phyloP scores from a whole-genome alignment of 2,329 filamentous ascomycete species.

The Paramyrothecium sp. region DNA sequence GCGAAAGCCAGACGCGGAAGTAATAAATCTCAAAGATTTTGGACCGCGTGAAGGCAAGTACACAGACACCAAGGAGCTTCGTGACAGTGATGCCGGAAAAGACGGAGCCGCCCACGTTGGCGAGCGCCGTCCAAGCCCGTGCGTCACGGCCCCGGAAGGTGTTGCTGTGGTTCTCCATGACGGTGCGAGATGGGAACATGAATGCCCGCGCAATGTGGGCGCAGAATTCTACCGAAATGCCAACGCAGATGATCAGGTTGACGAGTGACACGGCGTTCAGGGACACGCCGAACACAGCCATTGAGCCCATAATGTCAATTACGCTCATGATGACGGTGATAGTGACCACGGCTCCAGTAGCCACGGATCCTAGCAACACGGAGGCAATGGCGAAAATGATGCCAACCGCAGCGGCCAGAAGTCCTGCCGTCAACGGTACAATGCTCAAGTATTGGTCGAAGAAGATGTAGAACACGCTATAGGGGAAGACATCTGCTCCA shows the following conservation, averaged over 20 bases:
- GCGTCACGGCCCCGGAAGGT: conserved; percentile 81
- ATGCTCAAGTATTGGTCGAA: conserved; percentile 96
- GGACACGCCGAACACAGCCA: conserved; percentile 85
- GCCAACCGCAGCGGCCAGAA: conserved; percentile 79
- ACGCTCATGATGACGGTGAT: conserved; percentile 90
- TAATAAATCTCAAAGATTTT: conserved; percentile 99
- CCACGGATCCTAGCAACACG: conserved; percentile 77
- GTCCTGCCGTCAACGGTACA: conserved; percentile 71
- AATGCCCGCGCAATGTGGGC: conserved; percentile 95
- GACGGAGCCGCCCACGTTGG: conserved; percentile 92
- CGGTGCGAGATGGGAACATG: conserved; percentile 81
- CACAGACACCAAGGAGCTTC: conserved; percentile 87
- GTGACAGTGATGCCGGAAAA: conserved; percentile 96
- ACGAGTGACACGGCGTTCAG: conserved; percentile 95
- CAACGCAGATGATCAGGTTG: conserved; percentile 95
- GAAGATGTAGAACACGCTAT: conserved; percentile 98
- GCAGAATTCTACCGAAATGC: conserved; percentile 96
- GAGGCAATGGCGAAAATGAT: conserved; percentile 83
- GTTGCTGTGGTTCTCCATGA: conserved; percentile 75
- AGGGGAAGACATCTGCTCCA: conserved; percentile 85
- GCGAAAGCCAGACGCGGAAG: conserved; percentile 91
- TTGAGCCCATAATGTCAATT: conserved; percentile 89
- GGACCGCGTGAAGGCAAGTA: conserved; percentile 89
- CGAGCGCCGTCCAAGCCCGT: conserved; percentile 86
- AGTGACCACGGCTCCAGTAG: conserved; percentile 80